These are phyloP conservation scores for Eustoma russellianum DNA, from an alignment of 257 asterid genomes.

Conservation along the genomic window DNA sequence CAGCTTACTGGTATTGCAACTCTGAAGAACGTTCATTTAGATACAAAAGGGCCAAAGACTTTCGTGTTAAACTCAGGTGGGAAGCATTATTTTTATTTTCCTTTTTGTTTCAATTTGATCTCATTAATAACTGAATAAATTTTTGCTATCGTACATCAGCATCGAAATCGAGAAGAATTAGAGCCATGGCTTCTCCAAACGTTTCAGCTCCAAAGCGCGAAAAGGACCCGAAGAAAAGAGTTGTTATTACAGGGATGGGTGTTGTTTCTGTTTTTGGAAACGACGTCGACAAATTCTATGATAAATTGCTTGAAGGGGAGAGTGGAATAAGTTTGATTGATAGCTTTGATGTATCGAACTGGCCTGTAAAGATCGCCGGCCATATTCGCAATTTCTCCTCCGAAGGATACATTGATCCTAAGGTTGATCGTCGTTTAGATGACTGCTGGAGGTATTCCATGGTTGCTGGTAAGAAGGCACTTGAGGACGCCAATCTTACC, in stretches of 20 bases:
- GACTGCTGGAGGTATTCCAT: slow-evolving; percentile 46
- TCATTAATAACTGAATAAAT: background rate
- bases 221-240: slow-evolving; percentile 35
- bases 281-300: slow-evolving; percentile 30
- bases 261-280: slow-evolving; percentile 55
- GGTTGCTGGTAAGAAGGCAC: slow-evolving; percentile 50
- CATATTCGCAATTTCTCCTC: slow-evolving; percentile 45
- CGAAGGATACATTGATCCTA: slow-evolving; percentile 36
- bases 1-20: slow-evolving; percentile 38
- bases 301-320: slow-evolving; percentile 37
- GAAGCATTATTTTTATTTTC: background rate
- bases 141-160: background rate
- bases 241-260: slow-evolving; percentile 48
- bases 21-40: slow-evolving; percentile 16
- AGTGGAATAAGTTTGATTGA: slow-evolving; percentile 43
- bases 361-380: slow-evolving; percentile 33
- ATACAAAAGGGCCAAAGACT: slow-evolving; percentile 5
- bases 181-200: slow-evolving; percentile 24
- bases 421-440: slow-evolving; percentile 37
- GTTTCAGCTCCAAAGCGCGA: slow-evolving; percentile 44
- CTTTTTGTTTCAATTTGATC: too few relatives aligned
- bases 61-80: slow-evolving; percentile 7
- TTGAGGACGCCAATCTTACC: slow-evolving; percentile 36
- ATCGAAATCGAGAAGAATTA: slow-evolving; percentile 25
- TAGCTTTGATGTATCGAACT: slow-evolving; percentile 34